A percentile compares a stretch with the other conserved stretches of the same genome.
Conservation (phyloP, 2,329 filamentous ascomycete genomes). For the Pseudocercospora musae region DNA sequence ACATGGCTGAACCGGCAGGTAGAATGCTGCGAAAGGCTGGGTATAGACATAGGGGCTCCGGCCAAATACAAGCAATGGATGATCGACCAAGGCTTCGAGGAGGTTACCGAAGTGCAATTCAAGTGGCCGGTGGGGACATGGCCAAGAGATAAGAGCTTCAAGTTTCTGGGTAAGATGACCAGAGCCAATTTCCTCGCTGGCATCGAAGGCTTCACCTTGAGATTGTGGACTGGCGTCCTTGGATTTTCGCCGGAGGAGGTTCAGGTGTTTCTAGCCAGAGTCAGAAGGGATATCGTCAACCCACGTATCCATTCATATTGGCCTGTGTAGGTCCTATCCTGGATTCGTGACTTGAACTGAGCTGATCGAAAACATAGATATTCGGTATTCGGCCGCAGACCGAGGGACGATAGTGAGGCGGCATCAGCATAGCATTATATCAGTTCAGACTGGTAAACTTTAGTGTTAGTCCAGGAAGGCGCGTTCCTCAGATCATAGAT, state of each 20-base stretch:
- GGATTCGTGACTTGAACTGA: neutral
- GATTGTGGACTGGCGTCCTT: conserved; percentile 7
- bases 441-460: no score
- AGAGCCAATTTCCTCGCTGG: conserved; percentile 33
- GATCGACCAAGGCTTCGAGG: conserved; percentile 21
- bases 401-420: neutral
- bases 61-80: conserved; percentile 4
- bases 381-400: conserved; percentile 7
- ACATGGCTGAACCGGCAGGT: neutral
- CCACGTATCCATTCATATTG: conserved; percentile 11
- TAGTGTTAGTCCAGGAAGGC: no score
- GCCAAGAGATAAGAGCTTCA: conserved; percentile 25
- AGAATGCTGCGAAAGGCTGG: neutral
- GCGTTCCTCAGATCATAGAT: no score
- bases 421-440: neutral
- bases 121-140: conserved; percentile 23
- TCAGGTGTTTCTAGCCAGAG: conserved; percentile 5
- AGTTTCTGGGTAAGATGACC: conserved; percentile 20
- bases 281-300: conserved; percentile 9
- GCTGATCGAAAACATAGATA: neutral
- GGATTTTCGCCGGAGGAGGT: conserved; percentile 5
- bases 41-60: neutral
- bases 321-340: conserved; percentile 6
- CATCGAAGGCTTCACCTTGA: conserved; percentile 37
- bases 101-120: conserved; percentile 18